phyloP scores from a whole-genome alignment of 495 filamentous ascomycete genomes.

The Trichoderma gamsii region DNA sequence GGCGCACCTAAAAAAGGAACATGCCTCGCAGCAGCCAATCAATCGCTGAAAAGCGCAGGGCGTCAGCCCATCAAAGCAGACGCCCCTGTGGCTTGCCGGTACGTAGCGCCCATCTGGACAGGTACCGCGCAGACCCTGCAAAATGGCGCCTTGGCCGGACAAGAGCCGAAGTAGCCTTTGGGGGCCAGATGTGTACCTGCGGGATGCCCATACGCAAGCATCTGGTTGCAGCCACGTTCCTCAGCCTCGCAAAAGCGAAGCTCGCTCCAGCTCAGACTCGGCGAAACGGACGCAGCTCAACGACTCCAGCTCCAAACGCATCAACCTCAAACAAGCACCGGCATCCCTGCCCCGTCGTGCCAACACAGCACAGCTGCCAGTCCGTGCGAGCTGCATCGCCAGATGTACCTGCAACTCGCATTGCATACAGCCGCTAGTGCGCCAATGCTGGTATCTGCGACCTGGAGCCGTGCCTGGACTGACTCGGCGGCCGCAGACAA shows the following conservation, averaged over 20 bases:
- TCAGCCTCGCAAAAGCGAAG: too few relatives aligned
- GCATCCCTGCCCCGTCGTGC: not conserved
- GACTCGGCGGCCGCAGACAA: not conserved
- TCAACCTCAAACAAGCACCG: not conserved
- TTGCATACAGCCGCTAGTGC: not conserved
- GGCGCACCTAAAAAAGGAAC: not conserved
- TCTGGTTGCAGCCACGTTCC: too few relatives aligned
- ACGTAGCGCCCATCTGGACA: not conserved
- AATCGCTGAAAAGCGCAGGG: not conserved
- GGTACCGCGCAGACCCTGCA: too few relatives aligned
- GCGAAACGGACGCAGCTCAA: too few relatives aligned
- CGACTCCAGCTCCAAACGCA: too few relatives aligned
- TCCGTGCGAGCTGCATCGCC: not conserved
- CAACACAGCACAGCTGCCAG: not conserved
- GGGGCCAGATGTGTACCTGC: too few relatives aligned
- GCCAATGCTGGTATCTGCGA: slow-evolving; percentile 1
- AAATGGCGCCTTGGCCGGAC: too few relatives aligned
- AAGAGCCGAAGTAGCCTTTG: too few relatives aligned
- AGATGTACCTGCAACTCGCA: not conserved
- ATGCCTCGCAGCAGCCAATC: not conserved
- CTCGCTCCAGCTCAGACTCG: too few relatives aligned
- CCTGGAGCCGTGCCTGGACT: slow-evolving; percentile 1
- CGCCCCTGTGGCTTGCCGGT: not conserved
- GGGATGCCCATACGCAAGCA: too few relatives aligned
- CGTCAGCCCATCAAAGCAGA: slow-evolving; percentile 1